Percentiles rank a stretch among this genome's conserved stretches.
Evolutionary conservation across 805 yeast species (phyloP).

Genomic region (Candida caryicola): DNA sequence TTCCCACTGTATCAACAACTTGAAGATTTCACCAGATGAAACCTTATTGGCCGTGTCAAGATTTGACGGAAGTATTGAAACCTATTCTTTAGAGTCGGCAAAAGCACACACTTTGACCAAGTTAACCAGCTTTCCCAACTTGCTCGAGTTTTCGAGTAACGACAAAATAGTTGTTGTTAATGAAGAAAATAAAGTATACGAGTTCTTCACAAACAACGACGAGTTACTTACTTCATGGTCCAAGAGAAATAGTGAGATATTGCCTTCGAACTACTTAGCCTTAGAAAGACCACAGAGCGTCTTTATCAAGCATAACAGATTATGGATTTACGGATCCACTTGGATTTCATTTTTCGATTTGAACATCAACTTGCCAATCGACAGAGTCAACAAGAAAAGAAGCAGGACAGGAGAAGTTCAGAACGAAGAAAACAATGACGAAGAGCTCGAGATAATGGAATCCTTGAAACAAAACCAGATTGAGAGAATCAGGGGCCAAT

Average conservation of each 20-base stretch:
- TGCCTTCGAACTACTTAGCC: conserved; percentile 62
- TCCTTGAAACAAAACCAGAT: conserved; percentile 31
- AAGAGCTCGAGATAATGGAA: conserved; percentile 20
- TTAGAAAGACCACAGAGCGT: conserved; percentile 69
- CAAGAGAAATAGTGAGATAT: conserved; percentile 63
- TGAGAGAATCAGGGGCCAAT: conserved; percentile 35
- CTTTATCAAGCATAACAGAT: conserved; percentile 48
- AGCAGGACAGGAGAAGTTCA: conserved; percentile 41
- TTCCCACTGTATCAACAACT: conserved; percentile 48
- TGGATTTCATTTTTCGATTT: conserved; percentile 81
- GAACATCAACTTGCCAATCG: conserved; percentile 50
- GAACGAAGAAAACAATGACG: conserved; percentile 26
- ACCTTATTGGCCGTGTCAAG: conserved; percentile 55
- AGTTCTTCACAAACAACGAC: conserved; percentile 46
- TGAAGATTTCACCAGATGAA: conserved; percentile 48
- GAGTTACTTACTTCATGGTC: conserved; percentile 72
- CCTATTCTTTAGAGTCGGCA: conserved; percentile 29
- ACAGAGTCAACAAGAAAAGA: conserved; percentile 38
- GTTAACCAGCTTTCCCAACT: conserved; percentile 57
- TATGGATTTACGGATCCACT: conserved; percentile 86
- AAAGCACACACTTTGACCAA: conserved; percentile 49
- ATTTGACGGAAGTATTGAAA: conserved; percentile 64
- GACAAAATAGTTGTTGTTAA: conserved; percentile 62
- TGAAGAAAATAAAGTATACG: conserved; percentile 72
- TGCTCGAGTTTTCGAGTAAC: conserved; percentile 51